These are phyloP conservation scores for Mycena maculata DNA, from an alignment of 768 basidiomycete genomes.

Conservation along the genomic window DNA sequence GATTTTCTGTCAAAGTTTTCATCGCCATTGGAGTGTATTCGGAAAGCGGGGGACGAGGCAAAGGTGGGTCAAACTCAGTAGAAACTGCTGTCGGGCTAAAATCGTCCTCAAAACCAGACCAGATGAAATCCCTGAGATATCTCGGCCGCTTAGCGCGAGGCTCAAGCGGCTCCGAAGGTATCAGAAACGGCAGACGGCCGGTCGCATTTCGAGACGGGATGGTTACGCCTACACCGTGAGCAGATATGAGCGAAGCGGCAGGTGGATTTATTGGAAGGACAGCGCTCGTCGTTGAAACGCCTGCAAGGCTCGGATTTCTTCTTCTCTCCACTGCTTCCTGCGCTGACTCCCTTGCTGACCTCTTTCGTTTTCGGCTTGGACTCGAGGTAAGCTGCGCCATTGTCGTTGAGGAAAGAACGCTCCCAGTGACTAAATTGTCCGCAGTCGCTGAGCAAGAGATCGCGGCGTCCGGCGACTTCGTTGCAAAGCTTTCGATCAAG, in stretches of 20 bases:
- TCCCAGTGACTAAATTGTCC: constrained; percentile 9
- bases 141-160: constrained; percentile 18
- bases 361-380: constrained; percentile 2
- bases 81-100: not conserved
- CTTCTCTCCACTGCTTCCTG: not conserved
- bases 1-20: constrained; percentile 40
- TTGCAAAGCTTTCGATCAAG: constrained; percentile 43
- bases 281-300: constrained; percentile 31
- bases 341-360: not conserved
- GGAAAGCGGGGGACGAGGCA: constrained; percentile 30
- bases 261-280: not conserved
- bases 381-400: constrained; percentile 10
- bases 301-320: constrained; percentile 26
- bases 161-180: constrained; percentile 5
- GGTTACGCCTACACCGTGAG: constrained; percentile 15
- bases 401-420: constrained; percentile 18
- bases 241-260: constrained; percentile 39
- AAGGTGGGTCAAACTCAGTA: constrained; percentile 14
- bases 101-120: not conserved
- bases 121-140: constrained; percentile 1
- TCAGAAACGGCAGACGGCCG: constrained; percentile 6
- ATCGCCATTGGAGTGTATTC: constrained; percentile 32
- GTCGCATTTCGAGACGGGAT: constrained; percentile 19
- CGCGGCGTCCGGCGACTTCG: constrained; percentile 20
- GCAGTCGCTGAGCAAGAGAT: constrained; percentile 39